Base-by-base conservation (phyloP, 768 basidiomycete species). In the Panus rudis region DNA sequence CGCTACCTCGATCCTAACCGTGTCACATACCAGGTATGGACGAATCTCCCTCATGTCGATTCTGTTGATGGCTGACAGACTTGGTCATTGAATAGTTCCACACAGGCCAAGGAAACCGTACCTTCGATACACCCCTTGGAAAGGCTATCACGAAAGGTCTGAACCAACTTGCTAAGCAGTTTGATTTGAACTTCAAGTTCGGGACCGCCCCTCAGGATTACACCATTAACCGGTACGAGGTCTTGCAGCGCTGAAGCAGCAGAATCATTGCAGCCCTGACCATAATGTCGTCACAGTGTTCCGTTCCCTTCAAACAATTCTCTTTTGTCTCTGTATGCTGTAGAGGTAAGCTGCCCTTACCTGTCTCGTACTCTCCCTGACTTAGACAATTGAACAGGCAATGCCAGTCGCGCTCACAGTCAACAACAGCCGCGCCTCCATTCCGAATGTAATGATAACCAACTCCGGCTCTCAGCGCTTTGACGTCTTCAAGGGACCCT, bases 1-100 rank as follows among this genome's bases (percentile, higher is more conserved):
- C 71, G 87, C 22, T 91, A 92, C 57, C 65, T 92, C 13, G 87
- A 91, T 52, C 75, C 84, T 32, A 91, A 91, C 56, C 76, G 82
- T 20, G 76, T 83, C 22, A 83, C 81, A 10, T 88, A 79, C 44
- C 75, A 89, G 63, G 76, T 84, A 52, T n/a, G 57, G 55, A 13
- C 13, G n/a, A 19, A 6, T 10, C 37, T 24, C 1, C 22, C 22
- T 13, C 4, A 16, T 5, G 11, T n/a, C 28, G 11, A 26, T 7
- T 11, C 21, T 35, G 7, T 30, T 34, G 2, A 8, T 45, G 41
- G 4, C 27, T 34, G 40, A 31, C 14, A 13, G n/a, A 30, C n/a
- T 13, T 13, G 23, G 21, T 20, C 7, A 14, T 12, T 7, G 57
- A 50, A 32, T 47, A 84, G 76, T 92, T 74, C 59, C 90, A 92